Conservation (phyloP, 2,329 filamentous ascomycete genomes). For the Didymella sp. region DNA sequence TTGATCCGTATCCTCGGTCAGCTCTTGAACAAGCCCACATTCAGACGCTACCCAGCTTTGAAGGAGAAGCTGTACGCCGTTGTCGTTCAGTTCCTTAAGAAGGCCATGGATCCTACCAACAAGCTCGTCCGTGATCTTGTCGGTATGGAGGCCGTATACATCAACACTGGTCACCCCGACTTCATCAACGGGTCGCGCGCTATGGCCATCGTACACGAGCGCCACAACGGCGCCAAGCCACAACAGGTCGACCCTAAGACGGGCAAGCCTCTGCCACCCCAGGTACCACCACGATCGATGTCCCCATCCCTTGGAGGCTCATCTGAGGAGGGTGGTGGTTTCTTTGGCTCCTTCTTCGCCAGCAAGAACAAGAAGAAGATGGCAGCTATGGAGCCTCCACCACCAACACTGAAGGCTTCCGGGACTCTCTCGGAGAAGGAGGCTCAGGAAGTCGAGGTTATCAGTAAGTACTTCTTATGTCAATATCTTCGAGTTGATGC, state of each 20-base stretch:
- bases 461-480: conserved; percentile 70
- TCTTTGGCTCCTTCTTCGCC: conserved; percentile 98
- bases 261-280: conserved; percentile 82
- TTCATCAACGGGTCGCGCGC: conserved; percentile 96
- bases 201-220: conserved; percentile 97
- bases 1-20: conserved; percentile 93
- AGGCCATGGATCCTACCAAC: conserved; percentile 97
- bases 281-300: conserved; percentile 72
- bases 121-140: conserved; percentile 95
- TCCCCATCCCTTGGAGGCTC: conserved; percentile 69
- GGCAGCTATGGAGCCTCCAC: conserved; percentile 97
- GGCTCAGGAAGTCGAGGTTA: conserved; percentile 95
- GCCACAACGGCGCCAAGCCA: conserved; percentile 80
- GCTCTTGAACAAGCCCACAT: conserved; percentile 85
- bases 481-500: neutral
- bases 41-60: conserved; percentile 88
- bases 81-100: conserved; percentile 95
- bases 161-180: conserved; percentile 98
- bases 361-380: conserved; percentile 99
- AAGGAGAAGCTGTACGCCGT: conserved; percentile 97
- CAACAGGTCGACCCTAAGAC: conserved; percentile 98
- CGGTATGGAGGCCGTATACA: conserved; percentile 93
- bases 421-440: conserved; percentile 94
- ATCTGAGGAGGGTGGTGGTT: conserved; percentile 68
- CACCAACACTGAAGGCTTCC: conserved; percentile 90